Evolutionary conservation across 495 filamentous ascomycete genomes (phyloP).

Genomic region (Penicillium odoratum): DNA sequence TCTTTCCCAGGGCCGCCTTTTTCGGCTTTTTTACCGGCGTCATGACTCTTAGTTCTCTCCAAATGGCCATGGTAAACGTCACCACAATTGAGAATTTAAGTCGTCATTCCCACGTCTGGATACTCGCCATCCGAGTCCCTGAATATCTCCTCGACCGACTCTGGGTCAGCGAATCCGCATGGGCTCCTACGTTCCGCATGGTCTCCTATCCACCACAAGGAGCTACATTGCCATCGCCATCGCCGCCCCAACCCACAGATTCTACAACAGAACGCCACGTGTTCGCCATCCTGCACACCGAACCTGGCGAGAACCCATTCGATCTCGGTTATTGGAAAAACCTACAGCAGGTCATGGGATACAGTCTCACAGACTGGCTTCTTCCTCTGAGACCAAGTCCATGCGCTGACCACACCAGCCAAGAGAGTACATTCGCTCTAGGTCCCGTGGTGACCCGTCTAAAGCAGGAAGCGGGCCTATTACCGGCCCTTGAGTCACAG

Average conservation of each 20-base stretch:
- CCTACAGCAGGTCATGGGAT: conserved; percentile 73
- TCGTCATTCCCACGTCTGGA: conserved; percentile 60
- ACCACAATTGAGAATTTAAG: conserved; percentile 81
- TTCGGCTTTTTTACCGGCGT: conserved; percentile 74
- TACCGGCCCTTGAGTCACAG: conserved; percentile 9
- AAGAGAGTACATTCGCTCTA: conserved; percentile 46
- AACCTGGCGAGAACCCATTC: conserved; percentile 78
- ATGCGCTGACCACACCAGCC: conserved; percentile 51
- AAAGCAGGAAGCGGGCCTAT: conserved; percentile 48
- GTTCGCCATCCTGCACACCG: conserved; percentile 74
- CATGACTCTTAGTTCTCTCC: conserved; percentile 70
- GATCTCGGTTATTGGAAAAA: conserved; percentile 67
- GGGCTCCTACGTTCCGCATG: conserved; percentile 47
- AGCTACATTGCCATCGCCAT: conserved; percentile 16
- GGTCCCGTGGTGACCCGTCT: conserved; percentile 54
- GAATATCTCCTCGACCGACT: conserved; percentile 42
- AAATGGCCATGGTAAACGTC: conserved; percentile 67
- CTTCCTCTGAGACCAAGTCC: conserved; percentile 69
- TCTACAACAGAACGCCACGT: conserved; percentile 48
- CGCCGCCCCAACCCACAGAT: conserved; percentile 13
- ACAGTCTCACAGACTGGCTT: conserved; percentile 68
- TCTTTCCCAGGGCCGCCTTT: conserved; percentile 51
- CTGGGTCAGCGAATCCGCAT: conserved; percentile 32
- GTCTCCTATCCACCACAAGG: conserved; percentile 44
- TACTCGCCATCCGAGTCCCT: conserved; percentile 74